These are phyloP conservation scores for Funneliformis caledonium DNA, from an alignment of 371 early-diverging fungal species.

Conservation along the genomic window DNA sequence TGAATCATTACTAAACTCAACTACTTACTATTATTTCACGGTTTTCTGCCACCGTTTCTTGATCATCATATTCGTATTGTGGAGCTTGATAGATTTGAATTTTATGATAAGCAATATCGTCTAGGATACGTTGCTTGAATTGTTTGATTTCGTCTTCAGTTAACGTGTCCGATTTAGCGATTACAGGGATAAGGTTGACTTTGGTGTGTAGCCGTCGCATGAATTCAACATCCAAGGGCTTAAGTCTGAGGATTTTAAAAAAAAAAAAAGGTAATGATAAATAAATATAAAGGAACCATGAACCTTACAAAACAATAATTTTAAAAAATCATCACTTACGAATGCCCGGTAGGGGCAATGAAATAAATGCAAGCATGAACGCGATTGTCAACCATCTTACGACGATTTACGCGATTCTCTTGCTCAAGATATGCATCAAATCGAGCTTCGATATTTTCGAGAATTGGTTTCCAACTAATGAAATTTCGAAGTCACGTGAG, in stretches of 20 bases:
- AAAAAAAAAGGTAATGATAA: no score
- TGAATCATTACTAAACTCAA: background rate
- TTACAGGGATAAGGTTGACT: constrained; percentile 98
- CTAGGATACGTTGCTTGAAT: constrained; percentile 92
- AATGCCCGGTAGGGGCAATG: constrained; percentile 95
- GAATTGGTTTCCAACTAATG: constrained; percentile 90
- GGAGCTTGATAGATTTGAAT: constrained; percentile 95
- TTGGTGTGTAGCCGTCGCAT: constrained; percentile 92
- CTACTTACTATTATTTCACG: constrained; percentile 83
- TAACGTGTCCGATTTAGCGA: constrained; percentile 98
- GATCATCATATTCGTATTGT: constrained; percentile 90
- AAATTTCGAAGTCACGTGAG: background rate
- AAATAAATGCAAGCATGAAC: constrained; percentile 99
- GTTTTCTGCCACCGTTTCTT: constrained; percentile 93
- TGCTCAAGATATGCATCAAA: constrained; percentile 95
- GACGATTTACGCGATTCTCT: constrained; percentile 89
- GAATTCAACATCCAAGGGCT: constrained; percentile 94
- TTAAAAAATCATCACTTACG: constrained; percentile 50
- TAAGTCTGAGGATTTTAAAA: constrained; percentile 56
- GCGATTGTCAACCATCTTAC: constrained; percentile 83
- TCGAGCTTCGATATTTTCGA: constrained; percentile 94
- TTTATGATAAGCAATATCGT: constrained; percentile 91
- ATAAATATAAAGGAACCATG: no score
- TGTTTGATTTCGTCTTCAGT: constrained; percentile 92
- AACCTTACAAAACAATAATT: background rate